Conservation (phyloP, 495 filamentous ascomycete genomes). For the Hapsidospora chrysogenum region DNA sequence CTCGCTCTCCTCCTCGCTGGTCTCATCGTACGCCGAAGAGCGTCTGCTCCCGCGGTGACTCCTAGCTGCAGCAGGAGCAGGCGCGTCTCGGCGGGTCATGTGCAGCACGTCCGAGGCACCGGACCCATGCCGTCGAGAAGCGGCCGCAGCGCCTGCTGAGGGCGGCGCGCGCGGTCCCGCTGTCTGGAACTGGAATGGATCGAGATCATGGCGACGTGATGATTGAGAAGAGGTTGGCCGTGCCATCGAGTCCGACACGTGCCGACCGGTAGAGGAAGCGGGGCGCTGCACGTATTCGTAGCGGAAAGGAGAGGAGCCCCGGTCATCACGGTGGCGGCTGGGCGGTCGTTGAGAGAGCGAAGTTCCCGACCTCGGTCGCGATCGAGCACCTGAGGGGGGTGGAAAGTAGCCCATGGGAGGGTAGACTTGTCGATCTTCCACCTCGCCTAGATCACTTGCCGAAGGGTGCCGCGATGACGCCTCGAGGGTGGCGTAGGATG, state of each 20-base stretch:
- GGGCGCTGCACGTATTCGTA: constrained; percentile 1
- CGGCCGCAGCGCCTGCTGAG: not conserved
- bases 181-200: constrained; percentile 3
- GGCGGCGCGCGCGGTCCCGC: constrained; percentile 1
- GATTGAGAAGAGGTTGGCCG: not conserved
- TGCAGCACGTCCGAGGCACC: not conserved
- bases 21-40: constrained; percentile 1
- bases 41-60: too few species aligned
- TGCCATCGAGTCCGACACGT: not conserved
- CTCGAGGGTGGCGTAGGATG: not conserved
- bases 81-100: not conserved
- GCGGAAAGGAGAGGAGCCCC: not conserved
- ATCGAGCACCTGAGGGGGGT: not conserved
- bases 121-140: constrained; percentile 1
- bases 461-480: not conserved
- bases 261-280: not conserved
- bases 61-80: not conserved
- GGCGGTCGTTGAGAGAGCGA: constrained; percentile 1
- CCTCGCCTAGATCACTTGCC: not conserved
- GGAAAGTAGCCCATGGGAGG: constrained; percentile 5
- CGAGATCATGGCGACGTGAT: not conserved
- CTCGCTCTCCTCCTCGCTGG: constrained; percentile 2
- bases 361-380: not conserved
- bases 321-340: not conserved
- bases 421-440: not conserved